Base-by-base conservation (phyloP, 2,329 filamentous ascomycete species). In the Emergomyces orientalis region DNA sequence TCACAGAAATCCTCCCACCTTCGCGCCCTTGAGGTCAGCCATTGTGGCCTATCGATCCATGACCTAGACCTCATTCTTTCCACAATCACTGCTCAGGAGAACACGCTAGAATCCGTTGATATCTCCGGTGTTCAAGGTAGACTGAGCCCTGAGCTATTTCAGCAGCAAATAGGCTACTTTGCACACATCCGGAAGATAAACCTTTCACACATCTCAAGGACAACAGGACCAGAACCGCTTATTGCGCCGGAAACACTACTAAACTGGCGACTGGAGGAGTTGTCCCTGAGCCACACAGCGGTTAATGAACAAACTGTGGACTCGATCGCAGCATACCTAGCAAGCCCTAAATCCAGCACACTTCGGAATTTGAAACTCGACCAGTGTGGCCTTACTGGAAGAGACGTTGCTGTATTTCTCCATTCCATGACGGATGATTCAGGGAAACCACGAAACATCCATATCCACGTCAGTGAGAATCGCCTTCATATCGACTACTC, bases 71-170 rank as follows among this genome's bases (percentile, higher is more conserved):
- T 88, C 51, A 76, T 89, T 17, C 75, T 90, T 34, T 86, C 87
- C 60, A 84, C 86, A 19, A 73, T 89, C 19, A 80, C 84, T 37
- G 79, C 82, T 2, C 88, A 90, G 70, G 84, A 86, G 66, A 83
- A 82, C 41, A 89, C 86, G 0, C 71, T 90, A 27, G 87, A 90
- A 70, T 82, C 82, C 1, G 77, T 90, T 63, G 82, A 89, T 69
- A 81, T 90, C 14, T 87, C 87, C 3, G 84, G 84, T 14, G 86
- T 88, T 65, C 82, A 84, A 63, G 85, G 86, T 37, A 82, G 87
- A 1, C 77, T 89, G 47, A 84, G 84, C 60, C 84, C 86, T 0
- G 78, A 83, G 19, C 77, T 82, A n/a, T 85, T 89, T 61, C 86
- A 87, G 67, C 82, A 82, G 58, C 84, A 87, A 64, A 84, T 89